Percentiles rank a stretch among this genome's conserved stretches.
These are phyloP conservation scores for Dendryphion nanum DNA, from an alignment of 2,329 filamentous ascomycete species.

Conservation along the genomic window DNA sequence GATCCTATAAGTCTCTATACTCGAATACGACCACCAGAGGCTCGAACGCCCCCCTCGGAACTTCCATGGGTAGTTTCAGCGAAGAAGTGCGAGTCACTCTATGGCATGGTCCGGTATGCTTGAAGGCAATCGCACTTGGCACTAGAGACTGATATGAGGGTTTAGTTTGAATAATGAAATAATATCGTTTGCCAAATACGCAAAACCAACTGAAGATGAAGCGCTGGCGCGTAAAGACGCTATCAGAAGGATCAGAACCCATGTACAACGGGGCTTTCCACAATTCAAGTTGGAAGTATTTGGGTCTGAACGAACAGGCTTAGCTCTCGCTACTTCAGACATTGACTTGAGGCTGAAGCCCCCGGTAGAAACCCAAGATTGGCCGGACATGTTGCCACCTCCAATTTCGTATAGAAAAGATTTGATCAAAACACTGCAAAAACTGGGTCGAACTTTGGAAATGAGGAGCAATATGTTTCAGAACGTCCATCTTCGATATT, in stretches of 20 bases:
- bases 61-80: background rate
- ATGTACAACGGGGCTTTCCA: constrained; percentile 19
- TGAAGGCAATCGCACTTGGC: background rate
- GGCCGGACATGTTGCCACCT: too few species aligned
- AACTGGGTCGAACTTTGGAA: background rate
- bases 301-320: constrained; percentile 54
- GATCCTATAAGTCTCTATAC: too few species aligned
- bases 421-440: background rate
- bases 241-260: constrained; percentile 7
- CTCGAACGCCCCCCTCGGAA: background rate
- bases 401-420: too few species aligned
- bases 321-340: constrained; percentile 54
- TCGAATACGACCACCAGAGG: too few species aligned
- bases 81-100: background rate
- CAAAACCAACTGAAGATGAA: constrained; percentile 45
- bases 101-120: background rate
- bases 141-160: constrained; percentile 19
- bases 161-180: too few species aligned
- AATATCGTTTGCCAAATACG: constrained; percentile 22
- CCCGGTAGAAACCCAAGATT: background rate
- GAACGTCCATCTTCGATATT: constrained; percentile 9
- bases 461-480: background rate
- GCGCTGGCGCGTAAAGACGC: constrained; percentile 35
- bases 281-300: constrained; percentile 43
- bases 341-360: constrained; percentile 49